Percentiles rank a stretch among this genome's conserved stretches.
Evolutionary conservation across 345 rosid species (phyloP).

Genomic region (Eucalyptus tenuipes): DNA sequence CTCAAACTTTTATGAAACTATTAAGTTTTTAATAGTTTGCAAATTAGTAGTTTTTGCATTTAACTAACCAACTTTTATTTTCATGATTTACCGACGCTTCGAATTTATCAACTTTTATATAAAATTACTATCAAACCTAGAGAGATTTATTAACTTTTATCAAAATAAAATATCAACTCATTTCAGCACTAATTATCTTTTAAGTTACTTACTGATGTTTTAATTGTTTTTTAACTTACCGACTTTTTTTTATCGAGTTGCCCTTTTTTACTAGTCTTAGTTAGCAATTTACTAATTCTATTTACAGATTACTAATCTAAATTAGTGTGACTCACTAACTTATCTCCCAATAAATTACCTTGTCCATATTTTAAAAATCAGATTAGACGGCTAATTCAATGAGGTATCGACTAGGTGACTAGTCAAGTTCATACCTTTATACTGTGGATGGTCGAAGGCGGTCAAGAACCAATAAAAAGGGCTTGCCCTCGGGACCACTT

Average conservation of each 20-base stretch:
- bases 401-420: background rate
- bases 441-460: background rate
- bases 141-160: background rate
- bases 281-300: background rate
- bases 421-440: background rate
- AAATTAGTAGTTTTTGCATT: background rate
- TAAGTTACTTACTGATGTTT: too few species aligned
- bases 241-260: too few species aligned
- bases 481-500: background rate
- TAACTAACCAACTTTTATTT: background rate
- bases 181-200: too few species aligned
- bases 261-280: background rate
- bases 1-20: background rate
- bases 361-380: too few species aligned
- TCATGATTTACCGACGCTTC: background rate
- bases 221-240: too few species aligned
- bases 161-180: background rate
- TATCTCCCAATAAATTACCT: background rate
- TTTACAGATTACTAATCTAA: too few species aligned
- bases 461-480: background rate
- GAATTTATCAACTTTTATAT: too few species aligned
- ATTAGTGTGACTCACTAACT: background rate
- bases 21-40: background rate
- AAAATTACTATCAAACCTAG: too few species aligned
- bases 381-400: fast-evolving